Conservation (phyloP, 2,329 filamentous ascomycete species). For the Aspergillus clavatus region DNA sequence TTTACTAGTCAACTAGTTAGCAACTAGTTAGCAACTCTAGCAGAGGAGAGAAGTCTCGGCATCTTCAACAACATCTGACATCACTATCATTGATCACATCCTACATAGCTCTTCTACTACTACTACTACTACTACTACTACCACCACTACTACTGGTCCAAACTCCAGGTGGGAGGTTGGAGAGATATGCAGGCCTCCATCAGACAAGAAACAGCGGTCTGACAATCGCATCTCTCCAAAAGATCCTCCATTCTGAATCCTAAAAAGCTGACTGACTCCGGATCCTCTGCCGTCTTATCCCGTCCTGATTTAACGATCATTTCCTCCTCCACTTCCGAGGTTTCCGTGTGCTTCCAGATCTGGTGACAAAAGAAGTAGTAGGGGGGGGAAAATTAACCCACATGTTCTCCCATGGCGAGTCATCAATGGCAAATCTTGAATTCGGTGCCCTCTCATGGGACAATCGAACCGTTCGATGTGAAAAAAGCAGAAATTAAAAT, state of each 20-base stretch:
- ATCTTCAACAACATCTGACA: no score
- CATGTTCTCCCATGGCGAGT: slow-evolving; percentile 18
- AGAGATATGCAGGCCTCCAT: no score
- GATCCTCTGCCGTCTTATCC: slow-evolving; percentile 12
- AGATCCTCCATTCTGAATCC: no score
- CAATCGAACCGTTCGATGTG: slow-evolving; percentile 3
- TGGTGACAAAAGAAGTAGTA: slow-evolving; percentile 18
- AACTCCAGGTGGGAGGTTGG: no score
- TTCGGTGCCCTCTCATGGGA: neutral
- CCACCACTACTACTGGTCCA: no score
- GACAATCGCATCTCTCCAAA: no score
- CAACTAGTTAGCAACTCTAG: no score
- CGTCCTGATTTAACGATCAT: slow-evolving; percentile 4
- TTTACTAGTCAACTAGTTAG: no score
- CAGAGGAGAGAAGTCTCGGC: no score
- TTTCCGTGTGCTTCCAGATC: slow-evolving; percentile 20
- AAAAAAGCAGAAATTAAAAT: neutral
- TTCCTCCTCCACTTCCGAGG: slow-evolving; percentile 15
- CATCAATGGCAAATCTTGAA: slow-evolving; percentile 18
- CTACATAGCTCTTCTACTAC: no score
- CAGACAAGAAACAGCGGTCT: slow-evolving; percentile 13
- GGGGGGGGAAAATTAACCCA: slow-evolving; percentile 13
- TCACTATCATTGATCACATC: no score
- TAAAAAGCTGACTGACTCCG: slow-evolving; percentile 9
- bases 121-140: no score